Conservation (phyloP, 139 green algal genomes). For the Chlorella sp. region DNA sequence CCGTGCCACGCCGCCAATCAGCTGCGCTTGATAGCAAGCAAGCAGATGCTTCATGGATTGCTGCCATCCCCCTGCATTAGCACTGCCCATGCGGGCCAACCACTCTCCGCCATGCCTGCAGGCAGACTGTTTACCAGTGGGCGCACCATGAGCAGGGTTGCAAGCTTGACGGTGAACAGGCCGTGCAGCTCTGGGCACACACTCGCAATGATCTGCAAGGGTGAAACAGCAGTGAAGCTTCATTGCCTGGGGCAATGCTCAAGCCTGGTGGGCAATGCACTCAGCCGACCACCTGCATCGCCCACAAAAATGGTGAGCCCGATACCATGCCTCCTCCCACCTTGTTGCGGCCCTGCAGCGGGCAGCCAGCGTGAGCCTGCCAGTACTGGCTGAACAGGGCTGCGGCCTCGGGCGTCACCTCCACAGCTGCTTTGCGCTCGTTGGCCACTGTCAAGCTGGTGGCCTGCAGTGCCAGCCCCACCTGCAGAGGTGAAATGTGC, state of each 20-base stretch:
- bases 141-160: conserved; percentile 66
- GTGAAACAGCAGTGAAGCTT: too few relatives aligned
- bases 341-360: conserved; percentile 66
- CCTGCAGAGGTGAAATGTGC: not conserved
- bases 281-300: too few relatives aligned
- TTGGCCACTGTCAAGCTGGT: conserved; percentile 40
- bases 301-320: too few relatives aligned
- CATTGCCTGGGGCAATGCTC: too few relatives aligned
- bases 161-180: conserved; percentile 83
- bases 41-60: too few relatives aligned
- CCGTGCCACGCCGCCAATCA: conserved; percentile 80
- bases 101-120: too few relatives aligned
- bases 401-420: conserved; percentile 39
- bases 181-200: conserved; percentile 84
- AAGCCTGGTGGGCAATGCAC: too few relatives aligned
- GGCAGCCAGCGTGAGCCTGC: conserved; percentile 54
- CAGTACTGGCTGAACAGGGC: conserved; percentile 62
- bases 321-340: not conserved
- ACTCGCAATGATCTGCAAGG: conserved; percentile 68
- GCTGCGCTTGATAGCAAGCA: not conserved
- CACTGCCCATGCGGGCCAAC: too few relatives aligned
- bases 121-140: too few relatives aligned
- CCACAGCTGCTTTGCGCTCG: conserved; percentile 22
- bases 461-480: conserved; percentile 40
- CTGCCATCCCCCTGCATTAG: too few relatives aligned